Percentiles rank a stretch among this genome's conserved stretches.
These are phyloP conservation scores for Alternaria burnsii DNA, from an alignment of 2,329 filamentous ascomycete genomes.

Conservation along the genomic window DNA sequence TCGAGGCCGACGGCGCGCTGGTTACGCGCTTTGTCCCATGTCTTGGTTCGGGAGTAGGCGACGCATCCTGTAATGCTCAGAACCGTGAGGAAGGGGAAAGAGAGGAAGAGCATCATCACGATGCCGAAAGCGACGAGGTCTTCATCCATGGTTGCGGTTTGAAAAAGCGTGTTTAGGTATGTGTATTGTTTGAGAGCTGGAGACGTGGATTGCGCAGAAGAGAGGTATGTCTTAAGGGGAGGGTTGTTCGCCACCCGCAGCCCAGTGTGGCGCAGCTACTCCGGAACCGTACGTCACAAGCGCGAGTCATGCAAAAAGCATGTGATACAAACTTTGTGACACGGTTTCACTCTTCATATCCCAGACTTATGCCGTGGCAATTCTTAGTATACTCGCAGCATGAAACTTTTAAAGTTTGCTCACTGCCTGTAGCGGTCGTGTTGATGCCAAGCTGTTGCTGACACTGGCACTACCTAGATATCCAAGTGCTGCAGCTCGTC, in stretches of 20 bases:
- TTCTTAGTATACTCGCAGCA: background rate
- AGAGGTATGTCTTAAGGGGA: background rate
- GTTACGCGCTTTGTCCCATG: conserved; percentile 42
- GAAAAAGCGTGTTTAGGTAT: background rate
- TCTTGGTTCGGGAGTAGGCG: conserved; percentile 43
- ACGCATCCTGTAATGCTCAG: conserved; percentile 34
- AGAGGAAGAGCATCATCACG: conserved; percentile 36
- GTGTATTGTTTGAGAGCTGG: background rate
- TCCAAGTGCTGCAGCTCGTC: background rate
- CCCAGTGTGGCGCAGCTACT: conserved; percentile 15
- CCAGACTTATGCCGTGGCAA: background rate
- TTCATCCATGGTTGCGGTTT: conserved; percentile 35
- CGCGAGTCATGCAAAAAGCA: conserved; percentile 2
- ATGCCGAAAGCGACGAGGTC: conserved; percentile 36
- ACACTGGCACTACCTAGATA: too few relatives aligned
- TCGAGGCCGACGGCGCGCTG: conserved; percentile 35
- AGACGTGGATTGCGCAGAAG: background rate
- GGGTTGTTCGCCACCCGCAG: conserved; percentile 10
- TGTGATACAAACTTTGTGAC: background rate
- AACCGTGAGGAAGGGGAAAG: conserved; percentile 35
- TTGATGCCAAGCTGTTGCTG: background rate
- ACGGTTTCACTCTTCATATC: background rate
- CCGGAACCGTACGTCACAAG: conserved; percentile 1
- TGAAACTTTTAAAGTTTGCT: background rate
- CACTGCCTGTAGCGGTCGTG: background rate